These are phyloP conservation scores for Neonectria sp. DNA, from an alignment of 2,329 filamentous ascomycete genomes.

Conservation along the genomic window DNA sequence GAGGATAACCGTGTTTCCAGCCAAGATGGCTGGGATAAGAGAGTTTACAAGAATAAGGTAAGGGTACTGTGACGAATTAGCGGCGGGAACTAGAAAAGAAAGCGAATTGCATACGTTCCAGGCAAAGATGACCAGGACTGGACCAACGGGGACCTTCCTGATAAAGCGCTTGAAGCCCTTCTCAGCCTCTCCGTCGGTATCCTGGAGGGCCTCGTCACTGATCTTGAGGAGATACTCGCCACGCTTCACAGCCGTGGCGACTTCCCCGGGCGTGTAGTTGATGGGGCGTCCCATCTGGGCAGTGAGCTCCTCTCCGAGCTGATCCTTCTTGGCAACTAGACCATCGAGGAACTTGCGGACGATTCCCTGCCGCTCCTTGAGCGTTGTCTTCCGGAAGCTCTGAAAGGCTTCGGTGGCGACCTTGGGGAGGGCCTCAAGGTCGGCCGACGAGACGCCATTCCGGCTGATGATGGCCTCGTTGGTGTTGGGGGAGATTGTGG, in stretches of 20 bases:
- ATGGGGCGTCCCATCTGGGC: conserved; percentile 97
- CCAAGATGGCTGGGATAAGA: conserved; percentile 89
- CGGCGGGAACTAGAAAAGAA: not conserved
- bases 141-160: conserved; percentile 88
- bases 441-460: conserved; percentile 78
- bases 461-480: conserved; percentile 88
- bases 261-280: conserved; percentile 85
- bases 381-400: conserved; percentile 80
- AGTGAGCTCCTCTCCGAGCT: conserved; percentile 86
- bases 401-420: conserved; percentile 82
- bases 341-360: conserved; percentile 84
- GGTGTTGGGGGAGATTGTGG: conserved; percentile 91
- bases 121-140: conserved; percentile 90
- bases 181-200: conserved; percentile 87
- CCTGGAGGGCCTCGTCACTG: conserved; percentile 82
- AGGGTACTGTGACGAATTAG: conserved; percentile 76
- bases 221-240: conserved; percentile 90
- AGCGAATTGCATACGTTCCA: conserved; percentile 86
- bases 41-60: conserved; percentile 96
- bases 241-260: conserved; percentile 87
- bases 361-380: conserved; percentile 84
- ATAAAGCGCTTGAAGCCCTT: conserved; percentile 93
- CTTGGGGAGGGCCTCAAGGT: conserved; percentile 80
- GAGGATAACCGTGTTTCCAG: conserved; percentile 91
- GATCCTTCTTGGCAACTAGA: conserved; percentile 80